These are phyloP conservation scores for Gossypium turneri DNA, from an alignment of 345 rosid genomes.

Conservation along the genomic window DNA sequence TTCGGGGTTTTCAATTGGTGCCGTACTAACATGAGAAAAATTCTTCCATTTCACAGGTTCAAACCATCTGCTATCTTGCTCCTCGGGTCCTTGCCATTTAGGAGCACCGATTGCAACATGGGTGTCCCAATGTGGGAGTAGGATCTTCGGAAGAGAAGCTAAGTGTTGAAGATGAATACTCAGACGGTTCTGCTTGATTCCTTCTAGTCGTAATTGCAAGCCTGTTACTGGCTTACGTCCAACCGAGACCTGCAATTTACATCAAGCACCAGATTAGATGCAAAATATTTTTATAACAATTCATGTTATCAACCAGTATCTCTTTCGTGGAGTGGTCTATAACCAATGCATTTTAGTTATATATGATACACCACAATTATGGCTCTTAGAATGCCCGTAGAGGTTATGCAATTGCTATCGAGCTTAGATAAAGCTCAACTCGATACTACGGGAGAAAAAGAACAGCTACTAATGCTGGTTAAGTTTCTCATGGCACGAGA, in stretches of 20 bases:
- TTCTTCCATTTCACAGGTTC: slow-evolving; percentile 81
- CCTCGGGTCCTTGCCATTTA: slow-evolving; percentile 80
- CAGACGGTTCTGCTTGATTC: slow-evolving; percentile 52
- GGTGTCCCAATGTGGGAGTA: slow-evolving; percentile 61
- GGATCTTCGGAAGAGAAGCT: slow-evolving; percentile 61
- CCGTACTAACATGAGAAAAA: slow-evolving; percentile 74
- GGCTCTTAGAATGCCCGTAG: neutral
- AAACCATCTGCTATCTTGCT: slow-evolving; percentile 83
- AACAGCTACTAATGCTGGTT: neutral
- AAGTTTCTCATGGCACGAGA: neutral
- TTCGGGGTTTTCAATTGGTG: slow-evolving; percentile 64
- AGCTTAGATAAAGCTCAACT: neutral
- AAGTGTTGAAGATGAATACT: slow-evolving; percentile 58
- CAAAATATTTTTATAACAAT: neutral
- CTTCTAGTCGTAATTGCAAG: slow-evolving; percentile 48
- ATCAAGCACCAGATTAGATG: slow-evolving; percentile 12
- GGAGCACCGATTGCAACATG: slow-evolving; percentile 72
- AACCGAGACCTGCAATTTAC: slow-evolving; percentile 51
- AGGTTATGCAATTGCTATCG: neutral
- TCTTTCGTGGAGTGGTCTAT: neutral
- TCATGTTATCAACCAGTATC: neutral
- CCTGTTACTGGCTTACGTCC: slow-evolving; percentile 81
- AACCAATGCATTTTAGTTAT: neutral
- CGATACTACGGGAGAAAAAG: neutral
- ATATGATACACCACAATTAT: neutral